Percentiles rank a stretch among this genome's conserved stretches.
These are phyloP conservation scores for Helichrysum umbraculigerum DNA, from an alignment of 129 eudicot species.

Conservation along the genomic window DNA sequence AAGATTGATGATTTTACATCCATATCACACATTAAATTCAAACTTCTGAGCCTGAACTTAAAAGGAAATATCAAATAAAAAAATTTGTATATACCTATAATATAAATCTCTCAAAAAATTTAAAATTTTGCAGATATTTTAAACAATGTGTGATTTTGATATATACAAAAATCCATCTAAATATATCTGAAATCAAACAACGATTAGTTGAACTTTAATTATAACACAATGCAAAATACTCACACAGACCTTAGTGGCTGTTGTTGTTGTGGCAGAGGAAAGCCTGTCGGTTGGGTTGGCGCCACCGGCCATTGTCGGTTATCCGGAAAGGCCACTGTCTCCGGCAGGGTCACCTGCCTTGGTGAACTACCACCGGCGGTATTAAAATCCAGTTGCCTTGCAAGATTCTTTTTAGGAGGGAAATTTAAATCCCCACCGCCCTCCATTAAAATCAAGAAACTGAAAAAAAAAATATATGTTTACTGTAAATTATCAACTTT, in stretches of 20 bases:
- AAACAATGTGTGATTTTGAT: neutral
- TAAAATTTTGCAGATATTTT: neutral
- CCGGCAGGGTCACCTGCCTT: slow-evolving; percentile 19
- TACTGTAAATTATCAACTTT: neutral
- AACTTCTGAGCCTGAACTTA: neutral
- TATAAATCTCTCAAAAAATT: neutral
- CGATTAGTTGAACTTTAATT: neutral
- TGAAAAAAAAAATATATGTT: neutral
- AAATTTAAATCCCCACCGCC: slow-evolving; percentile 58
- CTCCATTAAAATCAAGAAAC: slow-evolving; percentile 26
- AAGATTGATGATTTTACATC: slow-evolving; percentile 8
- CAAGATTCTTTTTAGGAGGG: slow-evolving; percentile 60
- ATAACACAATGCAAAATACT: slow-evolving; percentile 24
- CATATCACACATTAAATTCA: neutral
- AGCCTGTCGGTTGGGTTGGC: slow-evolving; percentile 17
- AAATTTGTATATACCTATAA: neutral
- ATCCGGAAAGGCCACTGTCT: neutral
- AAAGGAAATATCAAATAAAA: neutral
- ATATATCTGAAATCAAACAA: neutral
- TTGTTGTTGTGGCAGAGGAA: slow-evolving; percentile 33
- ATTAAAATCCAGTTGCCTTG: slow-evolving; percentile 85
- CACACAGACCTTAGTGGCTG: slow-evolving; percentile 46
- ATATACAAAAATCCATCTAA: neutral
- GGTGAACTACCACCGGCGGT: slow-evolving; percentile 33
- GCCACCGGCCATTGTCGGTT: neutral